Conservation (phyloP, 768 basidiomycete genomes). For the Tephrocybe sp. region DNA sequence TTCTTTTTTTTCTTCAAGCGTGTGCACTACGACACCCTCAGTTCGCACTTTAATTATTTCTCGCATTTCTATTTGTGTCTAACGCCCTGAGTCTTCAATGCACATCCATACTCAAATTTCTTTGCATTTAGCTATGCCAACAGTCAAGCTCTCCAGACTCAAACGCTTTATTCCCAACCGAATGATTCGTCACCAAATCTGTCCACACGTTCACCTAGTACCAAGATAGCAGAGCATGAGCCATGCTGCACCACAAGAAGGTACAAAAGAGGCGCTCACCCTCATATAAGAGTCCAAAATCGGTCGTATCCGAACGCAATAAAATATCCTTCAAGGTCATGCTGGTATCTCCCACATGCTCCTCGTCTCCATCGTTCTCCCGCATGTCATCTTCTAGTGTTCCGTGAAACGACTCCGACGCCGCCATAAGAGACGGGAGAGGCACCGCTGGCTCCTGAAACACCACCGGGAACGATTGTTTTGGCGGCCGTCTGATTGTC, state of each 20-base stretch:
- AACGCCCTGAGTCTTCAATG: too few species aligned
- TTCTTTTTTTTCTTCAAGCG: not conserved
- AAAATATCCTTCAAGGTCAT: slow-evolving; percentile 51
- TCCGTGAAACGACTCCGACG: slow-evolving; percentile 9
- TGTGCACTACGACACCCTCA: too few species aligned
- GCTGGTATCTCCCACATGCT: slow-evolving; percentile 37
- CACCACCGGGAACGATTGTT: slow-evolving; percentile 20
- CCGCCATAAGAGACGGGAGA: slow-evolving; percentile 17
- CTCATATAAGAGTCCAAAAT: slow-evolving; percentile 39
- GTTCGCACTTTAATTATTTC: too few species aligned
- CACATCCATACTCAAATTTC: too few species aligned
- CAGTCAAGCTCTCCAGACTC: too few species aligned
- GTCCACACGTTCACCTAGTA: slow-evolving; percentile 18
- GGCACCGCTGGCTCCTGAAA: slow-evolving; percentile 19
- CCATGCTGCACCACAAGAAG: not conserved
- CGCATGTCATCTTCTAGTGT: not conserved
- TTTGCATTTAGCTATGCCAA: too few species aligned
- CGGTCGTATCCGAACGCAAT: slow-evolving; percentile 35
- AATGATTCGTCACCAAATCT: slow-evolving; percentile 18
- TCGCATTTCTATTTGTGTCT: too few species aligned
- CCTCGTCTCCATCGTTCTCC: slow-evolving; percentile 14
- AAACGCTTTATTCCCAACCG: slow-evolving; percentile 24
- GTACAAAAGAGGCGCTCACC: not conserved
- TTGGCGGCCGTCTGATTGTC: slow-evolving; percentile 15
- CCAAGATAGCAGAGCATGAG: not conserved